Percentiles rank a stretch among this genome's conserved stretches.
Conservation (phyloP, 495 filamentous ascomycete species). For the Aspergillus asperescens region DNA sequence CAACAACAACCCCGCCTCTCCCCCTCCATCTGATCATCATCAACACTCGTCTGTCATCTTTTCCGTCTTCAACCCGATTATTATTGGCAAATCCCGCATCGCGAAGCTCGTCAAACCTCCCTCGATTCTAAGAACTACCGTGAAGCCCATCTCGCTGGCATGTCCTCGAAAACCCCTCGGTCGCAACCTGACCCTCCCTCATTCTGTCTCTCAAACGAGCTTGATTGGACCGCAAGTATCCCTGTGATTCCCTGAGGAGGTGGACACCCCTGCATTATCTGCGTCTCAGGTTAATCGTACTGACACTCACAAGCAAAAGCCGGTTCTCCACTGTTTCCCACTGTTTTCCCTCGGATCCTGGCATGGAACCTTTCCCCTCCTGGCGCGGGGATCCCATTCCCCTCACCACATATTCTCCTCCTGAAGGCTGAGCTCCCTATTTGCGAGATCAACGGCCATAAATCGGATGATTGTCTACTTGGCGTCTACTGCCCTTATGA, state of each 20-base stretch:
- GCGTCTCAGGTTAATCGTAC: neutral
- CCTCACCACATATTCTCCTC: neutral
- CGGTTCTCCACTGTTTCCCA: slow-evolving; percentile 1
- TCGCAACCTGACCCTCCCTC: slow-evolving; percentile 1
- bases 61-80: no score
- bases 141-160: no score
- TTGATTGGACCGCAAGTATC: neutral
- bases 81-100: neutral
- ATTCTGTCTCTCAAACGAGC: neutral
- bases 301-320: neutral
- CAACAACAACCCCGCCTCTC: neutral
- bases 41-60: neutral
- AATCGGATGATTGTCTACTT: neutral
- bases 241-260: no score
- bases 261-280: no score
- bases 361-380: neutral
- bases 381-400: neutral
- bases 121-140: no score
- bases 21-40: neutral
- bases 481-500: neutral
- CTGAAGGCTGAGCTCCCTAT: neutral
- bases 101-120: no score
- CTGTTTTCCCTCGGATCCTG: neutral
- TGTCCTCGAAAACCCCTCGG: neutral
- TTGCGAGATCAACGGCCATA: neutral